These are phyloP conservation scores for Aspergillus sclerotioniger DNA, from an alignment of 495 filamentous ascomycete genomes.

Conservation along the genomic window DNA sequence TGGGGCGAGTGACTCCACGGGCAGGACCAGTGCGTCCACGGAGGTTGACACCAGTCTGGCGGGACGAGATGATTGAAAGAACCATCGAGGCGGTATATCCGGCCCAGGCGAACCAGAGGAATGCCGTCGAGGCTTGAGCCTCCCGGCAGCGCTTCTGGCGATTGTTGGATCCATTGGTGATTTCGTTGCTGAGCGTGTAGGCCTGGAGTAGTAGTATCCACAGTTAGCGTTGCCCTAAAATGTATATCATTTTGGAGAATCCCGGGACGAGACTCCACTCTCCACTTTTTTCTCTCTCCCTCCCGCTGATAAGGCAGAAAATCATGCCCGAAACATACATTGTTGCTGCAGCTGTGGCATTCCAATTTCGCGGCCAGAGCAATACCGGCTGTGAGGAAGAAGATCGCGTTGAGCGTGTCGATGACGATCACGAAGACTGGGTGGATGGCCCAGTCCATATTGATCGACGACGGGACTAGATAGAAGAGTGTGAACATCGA, in stretches of 20 bases:
- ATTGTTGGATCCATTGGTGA: constrained; percentile 58
- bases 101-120: constrained; percentile 71
- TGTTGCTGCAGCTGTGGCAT: constrained; percentile 61
- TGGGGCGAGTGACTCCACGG: constrained; percentile 46
- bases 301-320: not conserved
- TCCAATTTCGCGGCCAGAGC: constrained; percentile 61
- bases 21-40: constrained; percentile 42
- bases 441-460: constrained; percentile 45
- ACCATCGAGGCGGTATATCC: constrained; percentile 54
- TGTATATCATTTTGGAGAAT: not conserved
- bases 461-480: constrained; percentile 54
- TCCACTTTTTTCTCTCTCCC: not conserved
- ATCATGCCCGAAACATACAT: constrained; percentile 41
- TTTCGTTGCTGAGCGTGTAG: constrained; percentile 55
- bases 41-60: constrained; percentile 37
- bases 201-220: constrained; percentile 28
- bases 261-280: not conserved
- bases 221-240: constrained; percentile 3
- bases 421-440: constrained; percentile 55
- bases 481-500: constrained; percentile 63
- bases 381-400: constrained; percentile 64
- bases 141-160: constrained; percentile 61
- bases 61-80: constrained; percentile 47
- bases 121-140: constrained; percentile 64
- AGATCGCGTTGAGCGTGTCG: constrained; percentile 60